Base-by-base conservation (phyloP, 441 rosid genomes). In the Populus tomentosa region DNA sequence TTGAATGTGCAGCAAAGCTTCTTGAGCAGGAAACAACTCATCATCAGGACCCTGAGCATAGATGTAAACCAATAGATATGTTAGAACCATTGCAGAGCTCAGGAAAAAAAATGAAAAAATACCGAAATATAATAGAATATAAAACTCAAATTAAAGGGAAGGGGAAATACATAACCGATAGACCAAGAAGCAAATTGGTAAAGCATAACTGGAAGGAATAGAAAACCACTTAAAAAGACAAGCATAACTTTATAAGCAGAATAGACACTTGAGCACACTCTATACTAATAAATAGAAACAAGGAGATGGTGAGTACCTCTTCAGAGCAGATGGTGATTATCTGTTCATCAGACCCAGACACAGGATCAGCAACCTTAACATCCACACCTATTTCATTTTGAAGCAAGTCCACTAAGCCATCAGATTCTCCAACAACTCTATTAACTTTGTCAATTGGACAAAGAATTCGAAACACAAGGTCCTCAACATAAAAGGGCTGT, bases 21-120 rank as follows among this genome's bases (percentile, higher is more conserved):
- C 99, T 88, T 96, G 99, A 65, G 98, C 98, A 72, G 99, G 98
- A 85, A 92, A 96, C 76, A 96, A 77, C 84, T 86, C 96, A 78
- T 96, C 98, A 77, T 96, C 97, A 71, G 96, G 97, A 77, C 95
- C 95, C 99, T 96, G 82, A 72, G 66, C 21, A 70, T 68, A 82
- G 40, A 74, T 21, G 42, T 23, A 80, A 77, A 68, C 61, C 53
- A 71, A 80, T 77, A 14, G 24, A 46, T 23, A 68, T 42, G 78
- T 85, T 59, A 81, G 63, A 70, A 62, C 77, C 72, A 28, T 33
- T 68, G 67, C 68, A 23, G 11, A 64, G 46, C 28, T 24, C 74
- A 67, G 10, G 20, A 42, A 9, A 72, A n/a, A 32, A 20, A 8
- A n/a, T 10, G 35, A 40, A 50, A 70, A 59, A 56, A 24, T 67